These are phyloP conservation scores for Suillus discolor DNA, from an alignment of 768 basidiomycete species.

Conservation along the genomic window DNA sequence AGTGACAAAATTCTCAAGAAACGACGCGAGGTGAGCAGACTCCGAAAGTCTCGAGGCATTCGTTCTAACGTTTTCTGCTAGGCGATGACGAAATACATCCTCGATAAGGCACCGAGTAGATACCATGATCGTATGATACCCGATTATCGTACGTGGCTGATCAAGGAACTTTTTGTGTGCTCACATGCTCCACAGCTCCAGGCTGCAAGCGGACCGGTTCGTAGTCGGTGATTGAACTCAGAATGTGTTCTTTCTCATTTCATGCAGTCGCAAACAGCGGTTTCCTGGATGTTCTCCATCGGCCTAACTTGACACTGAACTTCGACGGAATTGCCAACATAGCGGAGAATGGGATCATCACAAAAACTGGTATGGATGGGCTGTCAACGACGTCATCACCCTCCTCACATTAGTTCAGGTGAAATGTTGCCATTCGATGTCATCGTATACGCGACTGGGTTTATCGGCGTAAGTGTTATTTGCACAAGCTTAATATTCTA, in stretches of 20 bases:
- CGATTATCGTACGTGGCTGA: constrained; percentile 44
- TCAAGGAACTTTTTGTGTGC: background rate
- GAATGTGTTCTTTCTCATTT: background rate
- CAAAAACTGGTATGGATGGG: constrained; percentile 23
- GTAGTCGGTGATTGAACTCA: background rate
- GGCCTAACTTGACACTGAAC: constrained; percentile 26
- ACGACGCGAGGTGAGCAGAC: constrained; percentile 14
- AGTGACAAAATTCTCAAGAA: constrained; percentile 15
- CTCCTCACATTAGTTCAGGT: constrained; percentile 13
- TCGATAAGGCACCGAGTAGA: constrained; percentile 48
- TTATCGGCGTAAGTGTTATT: constrained; percentile 23
- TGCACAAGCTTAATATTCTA: background rate
- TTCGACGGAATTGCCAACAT: constrained; percentile 27
- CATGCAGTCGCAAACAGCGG: constrained; percentile 30
- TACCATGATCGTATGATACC: constrained; percentile 52
- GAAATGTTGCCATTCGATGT: constrained; percentile 34
- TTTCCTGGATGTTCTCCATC: constrained; percentile 22
- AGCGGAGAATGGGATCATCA: constrained; percentile 24
- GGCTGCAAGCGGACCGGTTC: constrained; percentile 57
- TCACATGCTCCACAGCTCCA: constrained; percentile 39
- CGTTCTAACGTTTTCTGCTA: constrained; percentile 21
- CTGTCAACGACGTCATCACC: background rate
- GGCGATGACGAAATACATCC: constrained; percentile 49
- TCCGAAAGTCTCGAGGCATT: too few species aligned
- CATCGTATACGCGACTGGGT: constrained; percentile 38